Conservation (phyloP, 2,329 filamentous ascomycete genomes). For the Camptophora hylomeconis region DNA sequence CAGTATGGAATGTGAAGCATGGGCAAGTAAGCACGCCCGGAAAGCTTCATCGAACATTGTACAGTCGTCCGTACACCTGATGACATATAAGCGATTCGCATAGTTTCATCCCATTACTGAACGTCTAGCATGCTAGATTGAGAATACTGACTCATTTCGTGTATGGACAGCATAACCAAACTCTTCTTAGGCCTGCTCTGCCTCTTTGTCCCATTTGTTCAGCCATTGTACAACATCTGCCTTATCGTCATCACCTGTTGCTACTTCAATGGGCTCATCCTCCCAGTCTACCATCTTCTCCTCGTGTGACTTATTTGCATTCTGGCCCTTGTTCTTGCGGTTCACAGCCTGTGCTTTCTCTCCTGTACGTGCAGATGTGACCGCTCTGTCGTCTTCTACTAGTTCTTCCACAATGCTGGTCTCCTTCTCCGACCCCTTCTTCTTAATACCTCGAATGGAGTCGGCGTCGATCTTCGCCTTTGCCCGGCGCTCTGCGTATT, state of each 20-base stretch:
- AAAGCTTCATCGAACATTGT: too few species aligned
- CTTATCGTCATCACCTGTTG: conserved; percentile 9
- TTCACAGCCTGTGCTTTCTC: conserved; percentile 9
- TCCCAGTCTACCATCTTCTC: conserved; percentile 18
- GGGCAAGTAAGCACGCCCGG: too few species aligned
- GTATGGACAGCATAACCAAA: too few species aligned
- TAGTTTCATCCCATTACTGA: too few species aligned
- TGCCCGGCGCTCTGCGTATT: conserved; percentile 8
- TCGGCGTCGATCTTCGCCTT: conserved; percentile 15
- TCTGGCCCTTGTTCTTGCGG: conserved; percentile 12
- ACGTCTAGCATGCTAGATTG: too few species aligned
- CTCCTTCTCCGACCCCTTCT: conserved; percentile 2
- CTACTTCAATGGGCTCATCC: conserved; percentile 12
- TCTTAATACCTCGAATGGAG: conserved; percentile 11
- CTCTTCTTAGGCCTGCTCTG: too few species aligned
- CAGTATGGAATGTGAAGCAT: too few species aligned
- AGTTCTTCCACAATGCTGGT: conserved; percentile 4
- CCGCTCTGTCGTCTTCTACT: not conserved
- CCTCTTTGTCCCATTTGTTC: conserved; percentile 14
- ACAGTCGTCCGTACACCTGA: too few species aligned
- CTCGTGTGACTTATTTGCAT: conserved; percentile 9
- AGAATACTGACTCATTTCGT: too few species aligned
- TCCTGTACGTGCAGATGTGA: not conserved
- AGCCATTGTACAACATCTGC: conserved; percentile 16
- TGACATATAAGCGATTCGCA: too few species aligned